Evolutionary conservation across 768 basidiomycete species (phyloP), one percentile per base, ranked within the genome.

Genomic region (Lactarius evosmus): DNA sequence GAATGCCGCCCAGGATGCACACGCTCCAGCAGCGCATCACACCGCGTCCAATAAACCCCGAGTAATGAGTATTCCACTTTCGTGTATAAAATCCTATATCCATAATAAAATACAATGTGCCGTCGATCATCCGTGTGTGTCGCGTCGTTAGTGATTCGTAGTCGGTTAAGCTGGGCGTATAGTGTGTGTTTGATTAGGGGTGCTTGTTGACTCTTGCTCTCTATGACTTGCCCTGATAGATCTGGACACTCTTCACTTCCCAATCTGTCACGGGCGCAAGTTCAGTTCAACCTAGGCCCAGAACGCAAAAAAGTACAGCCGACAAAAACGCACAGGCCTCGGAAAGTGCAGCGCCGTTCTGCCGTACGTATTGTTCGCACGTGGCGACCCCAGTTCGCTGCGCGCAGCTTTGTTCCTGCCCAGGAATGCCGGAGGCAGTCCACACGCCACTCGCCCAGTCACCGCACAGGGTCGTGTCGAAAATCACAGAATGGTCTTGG

Each of bases 391-490:
- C 93, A 16, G 95, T 98, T 68, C 83, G 80, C 69, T 85, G 78
- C 17, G 91, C 91, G 70, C 95, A 98, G 73, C 89, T 93, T 73
- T 89, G 83, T 19, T 84, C 85, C 76, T 95, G 94, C 57, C 94
- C 94, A 19, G 90, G 91, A 58, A 88, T 81, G 33, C 91, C 91
- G 56, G 87, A 75, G 27, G 70, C 66, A 55, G 75, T 77, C 95
- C 95, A 98, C n/a, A 84, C 88, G 52, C 77, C 77, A 54, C 86
- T 85, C 12, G 94, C 93, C 95, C 94, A 98, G 68, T 95, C 91
- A 63, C 94, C 94, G 69, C 92, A 93, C 57, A 95, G 78, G 22
- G 93, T 93, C 38, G 89, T 94, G 72, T 94, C 89, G 69, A 95
- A 91, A 70, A 95, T 91, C 38, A 80, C 84, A 49, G 81, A 82